Percentiles rank a stretch among this genome's conserved stretches.
phyloP scores from a whole-genome alignment of 768 basidiomycete genomes.

The Chlorophyllum brunneum region DNA sequence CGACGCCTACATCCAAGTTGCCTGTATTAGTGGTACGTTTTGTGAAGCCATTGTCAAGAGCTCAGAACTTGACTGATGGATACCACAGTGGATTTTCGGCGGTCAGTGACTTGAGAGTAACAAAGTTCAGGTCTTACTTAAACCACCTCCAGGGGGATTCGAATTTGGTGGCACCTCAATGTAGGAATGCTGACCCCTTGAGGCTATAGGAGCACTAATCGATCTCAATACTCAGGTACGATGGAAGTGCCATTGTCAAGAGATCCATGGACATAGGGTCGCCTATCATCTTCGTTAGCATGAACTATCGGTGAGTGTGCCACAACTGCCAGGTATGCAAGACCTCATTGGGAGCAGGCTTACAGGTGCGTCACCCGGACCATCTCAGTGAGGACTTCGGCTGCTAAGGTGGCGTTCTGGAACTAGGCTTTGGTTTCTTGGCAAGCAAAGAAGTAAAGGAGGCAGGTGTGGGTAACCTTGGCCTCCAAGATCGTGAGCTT shows the following conservation, averaged over 20 bases:
- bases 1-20: slow-evolving; percentile 37
- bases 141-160: slow-evolving; percentile 32
- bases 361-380: slow-evolving; percentile 4
- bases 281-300: slow-evolving; percentile 49
- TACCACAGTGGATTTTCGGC: slow-evolving; percentile 47
- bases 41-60: background rate
- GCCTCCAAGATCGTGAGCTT: slow-evolving; percentile 59
- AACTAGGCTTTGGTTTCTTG: slow-evolving; percentile 47
- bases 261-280: slow-evolving; percentile 38
- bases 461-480: slow-evolving; percentile 56
- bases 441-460: slow-evolving; percentile 47
- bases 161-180: slow-evolving; percentile 34
- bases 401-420: background rate
- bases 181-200: slow-evolving; percentile 17
- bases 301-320: slow-evolving; percentile 41
- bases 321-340: background rate
- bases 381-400: background rate
- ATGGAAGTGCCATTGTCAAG: slow-evolving; percentile 39
- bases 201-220: background rate
- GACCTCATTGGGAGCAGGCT: slow-evolving; percentile 10
- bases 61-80: background rate
- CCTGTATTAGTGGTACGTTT: slow-evolving; percentile 50
- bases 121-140: background rate
- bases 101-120: slow-evolving; percentile 22
- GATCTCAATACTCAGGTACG: slow-evolving; percentile 27